phyloP scores from a whole-genome alignment of 306 rosid genomes.

The Castanea sativa region DNA sequence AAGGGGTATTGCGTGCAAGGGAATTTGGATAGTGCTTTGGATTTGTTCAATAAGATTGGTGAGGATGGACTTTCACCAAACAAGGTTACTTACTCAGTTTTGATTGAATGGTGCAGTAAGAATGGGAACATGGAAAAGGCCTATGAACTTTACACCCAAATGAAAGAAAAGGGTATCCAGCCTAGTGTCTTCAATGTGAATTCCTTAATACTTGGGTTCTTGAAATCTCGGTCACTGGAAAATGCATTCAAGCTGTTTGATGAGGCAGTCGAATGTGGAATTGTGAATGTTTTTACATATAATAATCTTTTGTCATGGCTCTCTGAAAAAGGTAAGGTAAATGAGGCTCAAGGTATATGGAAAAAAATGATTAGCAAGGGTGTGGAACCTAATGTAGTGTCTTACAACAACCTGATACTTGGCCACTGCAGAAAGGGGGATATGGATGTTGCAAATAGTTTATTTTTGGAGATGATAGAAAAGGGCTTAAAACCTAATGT shows the following conservation, averaged over 20 bases:
- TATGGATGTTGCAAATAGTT: slow-evolving; percentile 44
- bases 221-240: slow-evolving; percentile 38
- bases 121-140: slow-evolving; percentile 61
- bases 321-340: slow-evolving; percentile 45
- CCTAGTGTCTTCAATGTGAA: slow-evolving; percentile 42
- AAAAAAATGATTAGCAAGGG: slow-evolving; percentile 53
- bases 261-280: slow-evolving; percentile 58
- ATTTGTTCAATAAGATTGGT: slow-evolving; percentile 39
- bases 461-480: slow-evolving; percentile 46
- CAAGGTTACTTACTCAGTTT: slow-evolving; percentile 42
- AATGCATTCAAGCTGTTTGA: slow-evolving; percentile 54
- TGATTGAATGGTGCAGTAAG: slow-evolving; percentile 58
- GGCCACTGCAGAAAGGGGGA: slow-evolving; percentile 58
- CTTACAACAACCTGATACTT: slow-evolving; percentile 63
- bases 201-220: slow-evolving; percentile 45
- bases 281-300: slow-evolving; percentile 46
- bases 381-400: slow-evolving; percentile 46
- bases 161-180: slow-evolving; percentile 50
- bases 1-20: slow-evolving; percentile 59
- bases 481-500: slow-evolving; percentile 61
- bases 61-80: slow-evolving; percentile 47
- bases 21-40: slow-evolving; percentile 51
- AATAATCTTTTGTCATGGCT: slow-evolving; percentile 53
- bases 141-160: slow-evolving; percentile 49
- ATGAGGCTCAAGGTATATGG: slow-evolving; percentile 58